Base-by-base conservation (phyloP, 2,329 filamentous ascomycete genomes). In the Coniochaeta hoffmannii region DNA sequence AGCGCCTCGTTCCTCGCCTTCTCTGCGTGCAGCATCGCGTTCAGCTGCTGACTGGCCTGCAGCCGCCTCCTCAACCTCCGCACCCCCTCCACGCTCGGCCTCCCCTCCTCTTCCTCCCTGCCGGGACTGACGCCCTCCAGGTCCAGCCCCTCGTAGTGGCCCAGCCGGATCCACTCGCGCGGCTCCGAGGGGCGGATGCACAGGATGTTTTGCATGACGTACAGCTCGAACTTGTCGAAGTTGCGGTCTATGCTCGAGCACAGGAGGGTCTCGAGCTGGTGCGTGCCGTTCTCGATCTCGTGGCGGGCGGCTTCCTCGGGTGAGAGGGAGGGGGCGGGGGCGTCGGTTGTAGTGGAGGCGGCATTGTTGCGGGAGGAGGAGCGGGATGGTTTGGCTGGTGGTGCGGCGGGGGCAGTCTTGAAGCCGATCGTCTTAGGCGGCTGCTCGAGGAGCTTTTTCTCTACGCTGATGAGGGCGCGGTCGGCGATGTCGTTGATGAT, bases 401-500 rank as follows among this genome's bases (percentile, higher is more conserved):
- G 61, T 67, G 77, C 64, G n/a, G n/a, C n/a, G 60, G 75, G 65
- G 64, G 80, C 79, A 1, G 50, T 7, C 24, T 53, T 53, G 75
- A 97, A 97, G n/a, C 94, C 94, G 32, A 99, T 82, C 14, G 83
- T 79, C 26, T 86, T 78, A 0, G 92, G 88, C 1, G 88, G 83
- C 2, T 88, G 86, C 53, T 81, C 80, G 51, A 90, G 77, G 19
- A 99, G 84, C 1, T 90, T 89, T 55, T 85, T 83, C 71, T 97
- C 94, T 61, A 97, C 85, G 58, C 88, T 90, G 65, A 90, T 89
- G 65, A 96, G 86, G 54, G 90, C 92, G 69, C 88, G 88, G 72
- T 96, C 94, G 65, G 94, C 88, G 65, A 97, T 83, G 66, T 93
- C 89, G 76, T 97, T 99, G 71, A 97, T 85, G 55, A 88, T 89